Conservation (phyloP, 495 filamentous ascomycete genomes). For the Neurospora sp. region DNA sequence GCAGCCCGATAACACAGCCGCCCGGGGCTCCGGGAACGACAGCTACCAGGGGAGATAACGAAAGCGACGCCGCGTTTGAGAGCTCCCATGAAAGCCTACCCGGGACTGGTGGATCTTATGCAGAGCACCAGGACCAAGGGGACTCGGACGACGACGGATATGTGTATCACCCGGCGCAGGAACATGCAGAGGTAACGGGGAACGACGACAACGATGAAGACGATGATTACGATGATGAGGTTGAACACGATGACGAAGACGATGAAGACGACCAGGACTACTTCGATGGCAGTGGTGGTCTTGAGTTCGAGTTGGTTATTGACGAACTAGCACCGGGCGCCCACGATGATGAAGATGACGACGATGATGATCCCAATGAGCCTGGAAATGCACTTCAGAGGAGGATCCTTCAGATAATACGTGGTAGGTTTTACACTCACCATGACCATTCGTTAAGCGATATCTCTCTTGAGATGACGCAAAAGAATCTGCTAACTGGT, state of each 20-base stretch:
- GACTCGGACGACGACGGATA: neutral
- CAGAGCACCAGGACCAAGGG: neutral
- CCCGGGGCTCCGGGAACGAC: neutral
- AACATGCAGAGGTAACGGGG: conserved; percentile 3
- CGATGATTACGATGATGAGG: conserved; percentile 32
- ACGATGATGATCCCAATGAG: neutral
- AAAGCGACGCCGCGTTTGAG: neutral
- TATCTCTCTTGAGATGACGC: conserved; percentile 24
- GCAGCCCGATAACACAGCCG: neutral
- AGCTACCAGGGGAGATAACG: neutral
- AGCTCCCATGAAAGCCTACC: neutral
- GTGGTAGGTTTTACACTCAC: conserved; percentile 4
- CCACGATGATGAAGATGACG: neutral
- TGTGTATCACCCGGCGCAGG: neutral
- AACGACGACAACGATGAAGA: conserved; percentile 18
- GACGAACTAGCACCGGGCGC: conserved; percentile 7
- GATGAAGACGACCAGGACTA: conserved; percentile 37
- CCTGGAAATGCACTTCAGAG: conserved; percentile 11
- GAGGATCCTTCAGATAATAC: conserved; percentile 21
- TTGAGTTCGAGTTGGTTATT: conserved; percentile 23
- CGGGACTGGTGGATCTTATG: neutral
- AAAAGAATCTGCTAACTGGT: neutral
- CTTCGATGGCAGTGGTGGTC: conserved; percentile 24
- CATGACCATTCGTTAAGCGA: neutral
- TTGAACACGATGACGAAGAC: conserved; percentile 42